Base-by-base conservation (phyloP, 2,329 filamentous ascomycete species). In the Drechslera avenae region DNA sequence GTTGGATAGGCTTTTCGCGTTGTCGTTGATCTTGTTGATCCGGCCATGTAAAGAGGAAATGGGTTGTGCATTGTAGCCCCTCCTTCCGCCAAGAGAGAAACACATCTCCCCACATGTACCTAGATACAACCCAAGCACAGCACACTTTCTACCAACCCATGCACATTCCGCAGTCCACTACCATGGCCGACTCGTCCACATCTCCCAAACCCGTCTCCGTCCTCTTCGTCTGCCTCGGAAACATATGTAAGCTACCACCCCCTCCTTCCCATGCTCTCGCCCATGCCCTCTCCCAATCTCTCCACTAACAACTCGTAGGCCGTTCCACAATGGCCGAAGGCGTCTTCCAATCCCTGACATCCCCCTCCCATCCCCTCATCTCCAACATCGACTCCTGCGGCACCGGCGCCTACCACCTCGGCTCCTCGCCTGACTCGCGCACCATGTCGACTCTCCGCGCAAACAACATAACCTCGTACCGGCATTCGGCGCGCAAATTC, bases 321-420 rank as follows among this genome's bases (percentile, higher is more conserved):
- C 83, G 85, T 54, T 96, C 91, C 6, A 90, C 94, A 26, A 97
- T 99, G 94, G 91, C 92, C 37, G 93, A 97, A 79, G 94, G 90
- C 41, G 89, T 96, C 59, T 97, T 99, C 77, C 85, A 86, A 51
- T 83, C 86, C 53, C 77, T 94, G 33, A 83, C 76, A 51, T 32
- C 59, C 5, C 37, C 64, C 6, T 52, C 71, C 0, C 73, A 79
- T 46, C 72, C 76, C 10, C 78, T 81, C 63, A 85, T 97, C 67
- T 78, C 77, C 13, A 78, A 78, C 52, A 85, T 97, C 61, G 94
- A 97, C 74, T 95, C 90, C 7, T 94, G 90, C 73, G 94, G 94
- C 41, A 99, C 94, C 14, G 90, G 85, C 43, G 90, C 87, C 36
- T 97, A 97, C 72, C 94, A 99, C 70, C 79, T 83, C 21, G 88